Percentiles rank a stretch among this genome's conserved stretches.
These are phyloP conservation scores for Parsonsia alboflavescens DNA, from an alignment of 257 asterid species.

Conservation along the genomic window DNA sequence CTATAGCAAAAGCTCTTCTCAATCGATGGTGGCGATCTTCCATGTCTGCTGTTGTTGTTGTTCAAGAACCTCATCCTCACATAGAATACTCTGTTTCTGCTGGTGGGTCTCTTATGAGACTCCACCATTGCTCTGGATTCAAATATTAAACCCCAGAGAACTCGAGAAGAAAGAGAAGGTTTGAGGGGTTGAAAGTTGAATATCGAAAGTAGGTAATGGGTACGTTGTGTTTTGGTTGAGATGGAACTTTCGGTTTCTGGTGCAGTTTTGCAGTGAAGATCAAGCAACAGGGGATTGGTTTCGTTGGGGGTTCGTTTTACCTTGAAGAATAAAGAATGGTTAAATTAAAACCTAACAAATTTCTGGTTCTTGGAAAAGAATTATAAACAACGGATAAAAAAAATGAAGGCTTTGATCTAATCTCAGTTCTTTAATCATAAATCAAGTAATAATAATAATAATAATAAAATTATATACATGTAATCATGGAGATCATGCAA, in stretches of 20 bases:
- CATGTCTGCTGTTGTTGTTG: conserved; percentile 16
- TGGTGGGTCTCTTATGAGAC: conserved; percentile 23
- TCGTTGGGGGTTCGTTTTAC: conserved; percentile 50
- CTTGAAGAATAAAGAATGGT: conserved; percentile 27
- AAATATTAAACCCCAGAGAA: conserved; percentile 17
- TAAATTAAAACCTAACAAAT: background rate
- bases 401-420: conserved; percentile 9
- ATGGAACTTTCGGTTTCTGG: conserved; percentile 48
- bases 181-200: background rate
- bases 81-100: conserved; percentile 52
- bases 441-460: conserved; percentile 5
- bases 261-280: conserved; percentile 35
- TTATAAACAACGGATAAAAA: background rate
- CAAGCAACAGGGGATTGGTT: conserved; percentile 39
- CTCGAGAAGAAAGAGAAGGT: conserved; percentile 12
- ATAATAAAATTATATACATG: conserved; percentile 12
- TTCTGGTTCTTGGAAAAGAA: background rate
- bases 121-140: conserved; percentile 27
- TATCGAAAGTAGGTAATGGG: background rate
- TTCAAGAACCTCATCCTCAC: conserved; percentile 62
- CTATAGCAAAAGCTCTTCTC: conserved; percentile 29
- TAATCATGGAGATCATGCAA: conserved; percentile 13
- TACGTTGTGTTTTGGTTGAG: conserved; percentile 25
- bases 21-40: conserved; percentile 15
- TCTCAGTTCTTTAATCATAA: conserved; percentile 3